Evolutionary conservation across 2,329 filamentous ascomycete genomes (phyloP), one percentile per base, ranked within the genome.

Genomic region (Massarina eburnea): DNA sequence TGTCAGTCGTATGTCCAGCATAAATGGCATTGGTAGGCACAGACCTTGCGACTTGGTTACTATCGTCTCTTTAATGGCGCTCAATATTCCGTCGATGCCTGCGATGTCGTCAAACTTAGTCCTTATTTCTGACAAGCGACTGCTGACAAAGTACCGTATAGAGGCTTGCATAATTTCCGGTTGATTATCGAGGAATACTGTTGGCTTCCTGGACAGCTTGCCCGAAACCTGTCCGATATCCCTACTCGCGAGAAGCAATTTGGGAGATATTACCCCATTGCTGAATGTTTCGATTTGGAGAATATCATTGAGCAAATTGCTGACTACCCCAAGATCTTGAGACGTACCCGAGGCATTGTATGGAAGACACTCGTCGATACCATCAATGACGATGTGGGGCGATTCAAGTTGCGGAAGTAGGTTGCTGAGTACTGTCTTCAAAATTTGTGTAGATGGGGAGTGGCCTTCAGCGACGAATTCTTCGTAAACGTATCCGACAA

Each of bases 381-480:
- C 39, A 18, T 46, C 44, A 5, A 46, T 34, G 8, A 46, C 9
- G 19, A 46, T 38, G 15, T 33, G 33, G 17, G 43, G 43, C 22
- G 19, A 26, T 14, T 36, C 22, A 10, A 46, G 17, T 21, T 36
- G 33, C n/a, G 43, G n/a, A 17, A 43, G 24, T 6, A 47, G 18
- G 20, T 39, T 12, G 18, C n/a, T 29, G 33, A 42, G 17, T 14
- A 42, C 35, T 3, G 19, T 6, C 19, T 34, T 33, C 30, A 42
- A 29, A 5, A 8, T 34, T 15, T 33, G 39, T 18, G 41, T 30
- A 18, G 24, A 43, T 8, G 22, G 29, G 9, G 43, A 15, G 12
- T 20, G 36, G 21, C 18, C 38, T 20, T 49, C 39, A 3, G 41
- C 35, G n/a, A 49, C 42, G 17, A 42, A 49, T 17, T 49, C 46